phyloP scores from a whole-genome alignment of 1,284 basidiomycete species.

The Austropuccinia psidii region DNA sequence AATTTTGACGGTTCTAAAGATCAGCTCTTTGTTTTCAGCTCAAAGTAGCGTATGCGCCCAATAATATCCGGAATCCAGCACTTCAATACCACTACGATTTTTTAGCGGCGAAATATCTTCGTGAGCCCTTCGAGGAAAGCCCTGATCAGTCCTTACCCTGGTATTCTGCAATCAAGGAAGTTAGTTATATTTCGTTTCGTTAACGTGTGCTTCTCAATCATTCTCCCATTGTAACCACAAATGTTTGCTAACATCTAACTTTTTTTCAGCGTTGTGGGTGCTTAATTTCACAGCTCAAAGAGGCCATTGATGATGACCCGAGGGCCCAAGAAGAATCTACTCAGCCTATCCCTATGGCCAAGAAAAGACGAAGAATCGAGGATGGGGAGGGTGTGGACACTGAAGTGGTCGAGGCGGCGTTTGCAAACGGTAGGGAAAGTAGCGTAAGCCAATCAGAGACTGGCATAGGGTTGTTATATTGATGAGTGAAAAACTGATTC shows the following conservation, averaged over 20 bases:
- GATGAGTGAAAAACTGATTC: neutral
- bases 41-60: neutral
- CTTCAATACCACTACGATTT: slow-evolving; percentile 81
- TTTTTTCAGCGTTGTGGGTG: slow-evolving; percentile 60
- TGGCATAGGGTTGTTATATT: too few relatives aligned
- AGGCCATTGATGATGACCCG: slow-evolving; percentile 52
- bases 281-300: slow-evolving; percentile 68
- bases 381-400: slow-evolving; percentile 7
- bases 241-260: neutral
- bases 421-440: slow-evolving; percentile 10
- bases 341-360: neutral
- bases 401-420: slow-evolving; percentile 3
- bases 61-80: slow-evolving; percentile 42
- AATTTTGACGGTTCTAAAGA: neutral
- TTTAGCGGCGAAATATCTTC: slow-evolving; percentile 82
- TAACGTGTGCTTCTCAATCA: neutral
- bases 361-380: slow-evolving; percentile 16
- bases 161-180: slow-evolving; percentile 62
- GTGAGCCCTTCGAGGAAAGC: slow-evolving; percentile 56
- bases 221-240: neutral
- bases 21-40: neutral
- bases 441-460: too few relatives aligned
- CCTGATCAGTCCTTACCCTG: slow-evolving; percentile 74
- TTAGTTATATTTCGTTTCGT: neutral
- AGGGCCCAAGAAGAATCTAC: neutral